Evolutionary conservation across 805 yeast species (phyloP), one percentile per base, ranked within the genome.

Genomic region (Wickerhamiella dianesei): DNA sequence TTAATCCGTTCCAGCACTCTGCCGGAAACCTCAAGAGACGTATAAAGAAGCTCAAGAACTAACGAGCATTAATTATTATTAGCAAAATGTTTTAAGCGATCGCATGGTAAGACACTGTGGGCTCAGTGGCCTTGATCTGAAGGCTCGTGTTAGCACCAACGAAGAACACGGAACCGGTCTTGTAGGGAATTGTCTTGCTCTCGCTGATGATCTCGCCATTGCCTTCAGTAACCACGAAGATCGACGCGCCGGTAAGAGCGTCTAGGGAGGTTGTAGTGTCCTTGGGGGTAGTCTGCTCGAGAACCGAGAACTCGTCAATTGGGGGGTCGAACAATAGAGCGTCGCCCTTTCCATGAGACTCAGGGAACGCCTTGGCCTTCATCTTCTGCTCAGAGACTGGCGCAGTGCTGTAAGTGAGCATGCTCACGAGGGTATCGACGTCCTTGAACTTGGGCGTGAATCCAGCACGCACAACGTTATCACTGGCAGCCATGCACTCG

Each of bases 361-460:
- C 54, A 43, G 69, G 60, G 56, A 80, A 82, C 14, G 67, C 52
- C 53, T 68, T 64, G 22, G 83, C 76, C 42, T 76, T 75, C 92
- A 89, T 84, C 67, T 86, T 87, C 70, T 92, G 99, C 62, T 87
- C 87, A 56, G 79, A 87, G 44, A 89, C 96, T 20, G 94, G 79
- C 46, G 83, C 94, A 58, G 82, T 82, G 21, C 83, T 73, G 64
- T 89, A 92, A 2, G 96, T 88, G 63, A 92, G 76, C 92, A 85
- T 85, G 46, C 75, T 77, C 40, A 92, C 96, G 61, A 92, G 76
- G 59, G 82, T 86, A 49, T 79, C 67, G 50, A 92, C 97, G 65
- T 92, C 99, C 68, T 89, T 92, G 71, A 89, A 92, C 66, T 92
- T 92, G 52, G 99, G 98, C n/a, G 99, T 92, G 72, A 92, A 92